Evolutionary conservation across 805 yeast genomes (phyloP).

Genomic region (Metschnikowia continentalis): DNA sequence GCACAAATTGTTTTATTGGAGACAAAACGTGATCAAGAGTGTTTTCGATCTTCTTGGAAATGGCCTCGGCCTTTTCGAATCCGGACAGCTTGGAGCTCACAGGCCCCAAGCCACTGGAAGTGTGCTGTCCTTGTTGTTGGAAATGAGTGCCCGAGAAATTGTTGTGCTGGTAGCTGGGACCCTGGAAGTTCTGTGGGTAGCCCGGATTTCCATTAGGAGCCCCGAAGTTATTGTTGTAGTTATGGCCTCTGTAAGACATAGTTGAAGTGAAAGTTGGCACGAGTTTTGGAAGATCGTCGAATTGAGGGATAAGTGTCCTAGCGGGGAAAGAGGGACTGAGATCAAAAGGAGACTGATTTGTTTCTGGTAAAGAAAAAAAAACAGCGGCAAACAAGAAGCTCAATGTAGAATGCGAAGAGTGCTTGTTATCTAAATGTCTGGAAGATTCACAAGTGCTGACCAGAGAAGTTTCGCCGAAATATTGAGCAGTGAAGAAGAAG

Average conservation of each 20-base stretch:
- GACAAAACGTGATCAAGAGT: slow-evolving; percentile 46
- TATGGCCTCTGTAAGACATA: slow-evolving; percentile 43
- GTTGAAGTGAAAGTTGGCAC: neutral
- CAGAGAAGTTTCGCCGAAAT: neutral
- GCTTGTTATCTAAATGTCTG: neutral
- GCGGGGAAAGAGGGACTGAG: neutral
- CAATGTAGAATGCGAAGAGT: neutral
- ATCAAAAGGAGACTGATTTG: neutral
- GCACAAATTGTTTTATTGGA: slow-evolving; percentile 68
- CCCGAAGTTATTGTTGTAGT: slow-evolving; percentile 32
- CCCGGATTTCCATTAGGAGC: slow-evolving; percentile 2
- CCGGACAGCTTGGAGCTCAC: slow-evolving; percentile 26
- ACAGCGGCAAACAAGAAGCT: neutral
- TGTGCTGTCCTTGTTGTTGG: slow-evolving; percentile 8
- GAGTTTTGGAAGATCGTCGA: neutral
- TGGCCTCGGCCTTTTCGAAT: slow-evolving; percentile 43
- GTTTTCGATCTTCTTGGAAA: slow-evolving; percentile 53
- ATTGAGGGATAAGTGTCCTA: neutral
- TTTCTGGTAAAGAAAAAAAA: too few species aligned
- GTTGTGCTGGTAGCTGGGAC: slow-evolving; percentile 1
- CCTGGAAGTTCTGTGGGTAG: neutral
- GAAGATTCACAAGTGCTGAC: neutral
- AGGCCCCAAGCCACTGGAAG: slow-evolving; percentile 16
- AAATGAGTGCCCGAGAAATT: slow-evolving; percentile 7
- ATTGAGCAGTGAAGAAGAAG: neutral